A percentile compares a stretch with the other conserved stretches of the same genome.
These are phyloP conservation scores for Globisporangium camurandrum DNA, from an alignment of 352 stramenopile species.

Conservation along the genomic window DNA sequence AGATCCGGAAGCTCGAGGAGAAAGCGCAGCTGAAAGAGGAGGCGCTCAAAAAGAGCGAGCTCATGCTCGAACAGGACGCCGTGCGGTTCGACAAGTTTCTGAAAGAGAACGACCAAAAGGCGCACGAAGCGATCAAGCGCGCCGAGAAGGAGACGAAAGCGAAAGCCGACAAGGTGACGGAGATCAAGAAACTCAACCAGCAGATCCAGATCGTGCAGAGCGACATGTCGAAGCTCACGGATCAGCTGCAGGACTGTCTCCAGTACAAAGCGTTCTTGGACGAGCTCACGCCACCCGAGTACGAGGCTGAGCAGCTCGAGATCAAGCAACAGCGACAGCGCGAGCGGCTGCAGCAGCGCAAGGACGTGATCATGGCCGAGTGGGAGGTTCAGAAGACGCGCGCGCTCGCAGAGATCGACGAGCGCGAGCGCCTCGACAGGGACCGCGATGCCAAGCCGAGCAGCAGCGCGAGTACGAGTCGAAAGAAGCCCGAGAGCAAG, in stretches of 20 bases:
- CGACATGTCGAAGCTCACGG: conserved; percentile 92
- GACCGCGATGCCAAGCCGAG: conserved; percentile 29
- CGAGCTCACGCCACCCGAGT: conserved; percentile 84
- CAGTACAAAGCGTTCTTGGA: conserved; percentile 93
- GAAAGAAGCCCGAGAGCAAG: conserved; percentile 50
- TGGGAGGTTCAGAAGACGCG: conserved; percentile 55
- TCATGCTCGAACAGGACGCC: conserved; percentile 95
- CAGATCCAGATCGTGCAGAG: conserved; percentile 92
- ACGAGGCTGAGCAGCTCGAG: conserved; percentile 69
- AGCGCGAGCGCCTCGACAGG: conserved; percentile 45
- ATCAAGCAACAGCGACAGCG: conserved; percentile 64
- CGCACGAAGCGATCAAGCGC: conserved; percentile 93
- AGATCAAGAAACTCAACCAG: conserved; percentile 94
- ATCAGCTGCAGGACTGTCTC: conserved; percentile 92
- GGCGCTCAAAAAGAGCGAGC: conserved; percentile 91
- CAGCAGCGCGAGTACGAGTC: conserved; percentile 1
- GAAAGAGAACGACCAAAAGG: conserved; percentile 97
- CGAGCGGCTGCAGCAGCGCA: conserved; percentile 54
- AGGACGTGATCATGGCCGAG: conserved; percentile 59
- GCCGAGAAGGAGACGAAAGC: conserved; percentile 92
- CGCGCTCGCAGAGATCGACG: conserved; percentile 56
- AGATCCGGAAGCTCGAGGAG: conserved; percentile 95
- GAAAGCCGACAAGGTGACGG: conserved; percentile 91
- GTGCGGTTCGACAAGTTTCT: conserved; percentile 95
- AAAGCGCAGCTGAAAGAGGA: conserved; percentile 94